Evolutionary conservation across 306 rosid species (phyloP), one percentile per base, ranked within the genome.

Genomic region (Canavalia ensiformis): DNA sequence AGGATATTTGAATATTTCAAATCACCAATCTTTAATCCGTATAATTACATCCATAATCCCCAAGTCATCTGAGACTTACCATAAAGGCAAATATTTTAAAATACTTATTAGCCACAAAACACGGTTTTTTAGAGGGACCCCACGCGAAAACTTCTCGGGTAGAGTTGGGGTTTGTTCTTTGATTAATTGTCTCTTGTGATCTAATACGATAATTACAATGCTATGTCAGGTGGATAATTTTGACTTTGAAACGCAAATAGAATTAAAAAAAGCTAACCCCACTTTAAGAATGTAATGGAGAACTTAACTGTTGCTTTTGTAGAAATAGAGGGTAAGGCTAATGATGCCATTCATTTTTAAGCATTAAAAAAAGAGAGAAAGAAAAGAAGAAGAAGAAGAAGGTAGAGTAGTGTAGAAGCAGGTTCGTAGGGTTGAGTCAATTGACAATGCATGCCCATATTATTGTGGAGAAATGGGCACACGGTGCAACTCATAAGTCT

Each of bases 181-280:
- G 31, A 65, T 28, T 55, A 13, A 41, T 13, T 49, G 59, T 10
- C 56, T 76, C 41, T 59, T 25, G 5, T 12, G 66, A 67, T 84
- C 87, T 82, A 70, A 69, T 63, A 57, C 71, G 77, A 86, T 89
- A 78, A 88, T 82, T 81, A 64, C 81, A 25, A 49, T 62, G 74
- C 88, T 68, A 62, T 73, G 73, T 29, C 55, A 35, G 89, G 91
- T 84, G 91, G 90, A 84, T 82, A 34, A 84, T 47, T 75, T 92
- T 85, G 92, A 90, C 94, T 85, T 82, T 30, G 44, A 11, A 47
- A 74, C 29, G 7, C 78, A 31, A 45, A 29, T 74, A 45, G 55
- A 86, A 76, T 47, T 80, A 8, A 62, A 4, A 74, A 70, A 65
- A 68, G 58, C 46, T 42, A 56, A 54, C 28, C 75, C 45, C 33